Conservation (phyloP, 2,329 filamentous ascomycete species). For the Colletotrichum sojae region DNA sequence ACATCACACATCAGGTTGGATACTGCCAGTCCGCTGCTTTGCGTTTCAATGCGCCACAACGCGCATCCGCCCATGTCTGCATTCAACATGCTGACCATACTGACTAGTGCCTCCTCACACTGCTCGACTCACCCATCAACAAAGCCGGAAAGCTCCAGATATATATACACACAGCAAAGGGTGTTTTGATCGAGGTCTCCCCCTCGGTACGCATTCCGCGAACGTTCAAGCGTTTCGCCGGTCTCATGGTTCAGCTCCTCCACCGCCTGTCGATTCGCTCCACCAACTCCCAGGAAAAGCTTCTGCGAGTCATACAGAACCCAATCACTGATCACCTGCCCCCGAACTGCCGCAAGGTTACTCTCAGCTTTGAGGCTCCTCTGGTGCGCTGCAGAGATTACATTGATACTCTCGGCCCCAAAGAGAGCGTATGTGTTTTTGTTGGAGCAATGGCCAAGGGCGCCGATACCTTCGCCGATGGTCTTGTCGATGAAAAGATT, state of each 20-base stretch:
- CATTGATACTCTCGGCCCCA: slow-evolving; percentile 80
- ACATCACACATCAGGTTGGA: slow-evolving; percentile 97
- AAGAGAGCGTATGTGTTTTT: slow-evolving; percentile 97
- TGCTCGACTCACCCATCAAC: slow-evolving; percentile 98
- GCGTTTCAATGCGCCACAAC: slow-evolving; percentile 39
- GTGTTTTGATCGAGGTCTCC: slow-evolving; percentile 96
- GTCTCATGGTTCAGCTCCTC: slow-evolving; percentile 97
- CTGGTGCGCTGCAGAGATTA: slow-evolving; percentile 92
- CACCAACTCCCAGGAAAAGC: slow-evolving; percentile 96
- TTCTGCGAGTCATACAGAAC: slow-evolving; percentile 97
- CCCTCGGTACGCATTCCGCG: slow-evolving; percentile 97
- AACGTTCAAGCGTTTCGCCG: slow-evolving; percentile 98
- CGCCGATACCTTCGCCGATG: slow-evolving; percentile 93
- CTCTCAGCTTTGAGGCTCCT: slow-evolving; percentile 92
- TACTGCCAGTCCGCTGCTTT: slow-evolving; percentile 42
- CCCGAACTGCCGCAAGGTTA: slow-evolving; percentile 97
- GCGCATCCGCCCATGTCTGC: slow-evolving; percentile 50
- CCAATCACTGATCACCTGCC: slow-evolving; percentile 97
- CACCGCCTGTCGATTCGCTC: slow-evolving; percentile 97
- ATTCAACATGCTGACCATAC: slow-evolving; percentile 62
- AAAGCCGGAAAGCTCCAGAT: slow-evolving; percentile 98
- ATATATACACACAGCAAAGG: slow-evolving; percentile 98
- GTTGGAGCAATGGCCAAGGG: slow-evolving; percentile 99
- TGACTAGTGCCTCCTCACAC: slow-evolving; percentile 89
- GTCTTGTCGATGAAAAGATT: slow-evolving; percentile 96